Base-by-base conservation (phyloP, 1,284 basidiomycete species). In the Polyporus tsugae region DNA sequence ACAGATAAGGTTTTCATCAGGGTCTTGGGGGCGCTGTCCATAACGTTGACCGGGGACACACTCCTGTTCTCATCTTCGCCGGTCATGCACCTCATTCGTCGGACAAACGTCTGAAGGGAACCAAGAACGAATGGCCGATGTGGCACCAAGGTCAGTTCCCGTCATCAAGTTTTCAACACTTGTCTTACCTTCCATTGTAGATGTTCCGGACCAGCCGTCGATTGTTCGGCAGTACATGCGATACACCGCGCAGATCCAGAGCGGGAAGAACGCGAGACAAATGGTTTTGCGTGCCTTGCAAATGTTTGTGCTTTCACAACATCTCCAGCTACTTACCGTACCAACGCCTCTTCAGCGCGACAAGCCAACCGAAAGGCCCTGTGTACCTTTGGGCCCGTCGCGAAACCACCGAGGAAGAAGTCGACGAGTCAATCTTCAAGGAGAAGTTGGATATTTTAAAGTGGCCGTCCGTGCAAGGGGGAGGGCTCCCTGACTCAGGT, bases 41-140 rank as follows among this genome's bases (percentile, higher is more conserved):
- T 73, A 93, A 92, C 69, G 89, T 87, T 9, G 88, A 90, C 72
- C 83, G 85, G 62, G 85, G 85, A 29, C 82, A 86, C n/a, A 84
- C 82, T 0, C 91, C 91, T 6, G 84, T 92, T 15, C 76, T 93
- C 65, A 91, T 93, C 44, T 93, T 90, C 73, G 89, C 91, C 5
- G 91, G 91, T 1, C 87, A 89, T 1, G 86, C 90, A 0, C 88
- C 91, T 0, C 88, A 87, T 73, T 86, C 86, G 44, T 78, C 78
- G 22, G 78, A 87, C 57, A 83, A 83, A 1, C 89, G 91, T 70
- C 79, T 87, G 49, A 86, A 82, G 67, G 91, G 91, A 0, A 84
- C 84, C 0, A 83, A 91, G 76, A 93, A 91, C 74, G 91, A 92
- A 75, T 92, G 87, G 85, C 91, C 91, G 53, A 89, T 91, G 83